Evolutionary conservation across 495 filamentous ascomycete genomes (phyloP).

Genomic region (Hypomontagnella monticulosa): DNA sequence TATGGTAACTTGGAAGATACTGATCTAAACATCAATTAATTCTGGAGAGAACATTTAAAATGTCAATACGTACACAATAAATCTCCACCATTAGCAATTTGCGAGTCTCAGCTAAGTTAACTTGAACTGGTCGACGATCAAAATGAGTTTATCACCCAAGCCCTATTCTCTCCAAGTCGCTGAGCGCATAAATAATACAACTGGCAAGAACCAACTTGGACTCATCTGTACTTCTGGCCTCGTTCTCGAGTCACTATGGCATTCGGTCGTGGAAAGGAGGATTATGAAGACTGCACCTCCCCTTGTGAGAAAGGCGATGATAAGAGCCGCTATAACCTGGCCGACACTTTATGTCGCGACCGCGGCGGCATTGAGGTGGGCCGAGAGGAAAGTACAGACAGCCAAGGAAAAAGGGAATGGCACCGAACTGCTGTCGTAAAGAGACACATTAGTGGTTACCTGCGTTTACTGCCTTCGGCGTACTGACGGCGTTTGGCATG

Average conservation of each 20-base stretch:
- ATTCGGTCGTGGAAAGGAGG: slow-evolving; percentile 22
- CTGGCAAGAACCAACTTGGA: slow-evolving; percentile 31
- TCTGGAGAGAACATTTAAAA: too few relatives aligned
- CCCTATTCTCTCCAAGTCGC: slow-evolving; percentile 33
- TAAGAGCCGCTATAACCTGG: slow-evolving; percentile 24
- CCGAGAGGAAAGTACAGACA: slow-evolving; percentile 27
- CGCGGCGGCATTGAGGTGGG: slow-evolving; percentile 27
- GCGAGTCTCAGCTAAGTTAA: neutral
- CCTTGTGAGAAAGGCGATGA: slow-evolving; percentile 23
- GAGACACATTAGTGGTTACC: too few relatives aligned
- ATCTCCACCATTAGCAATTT: neutral
- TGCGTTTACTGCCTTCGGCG: too few relatives aligned
- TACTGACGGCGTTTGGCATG: too few relatives aligned
- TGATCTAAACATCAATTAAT: too few relatives aligned
- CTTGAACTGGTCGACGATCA: neutral
- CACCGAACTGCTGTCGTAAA: slow-evolving; percentile 2
- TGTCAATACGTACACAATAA: too few relatives aligned
- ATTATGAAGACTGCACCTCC: slow-evolving; percentile 24
- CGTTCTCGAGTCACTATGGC: slow-evolving; percentile 32
- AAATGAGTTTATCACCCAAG: slow-evolving; percentile 27
- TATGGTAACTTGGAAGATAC: too few relatives aligned
- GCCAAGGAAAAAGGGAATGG: neutral
- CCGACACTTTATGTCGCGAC: slow-evolving; percentile 20
- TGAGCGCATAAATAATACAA: slow-evolving; percentile 35
- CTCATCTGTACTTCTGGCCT: slow-evolving; percentile 26